Percentiles rank a stretch among this genome's conserved stretches.
Conservation (phyloP, 177 flowering plant species). For the Vitis hybrid region DNA sequence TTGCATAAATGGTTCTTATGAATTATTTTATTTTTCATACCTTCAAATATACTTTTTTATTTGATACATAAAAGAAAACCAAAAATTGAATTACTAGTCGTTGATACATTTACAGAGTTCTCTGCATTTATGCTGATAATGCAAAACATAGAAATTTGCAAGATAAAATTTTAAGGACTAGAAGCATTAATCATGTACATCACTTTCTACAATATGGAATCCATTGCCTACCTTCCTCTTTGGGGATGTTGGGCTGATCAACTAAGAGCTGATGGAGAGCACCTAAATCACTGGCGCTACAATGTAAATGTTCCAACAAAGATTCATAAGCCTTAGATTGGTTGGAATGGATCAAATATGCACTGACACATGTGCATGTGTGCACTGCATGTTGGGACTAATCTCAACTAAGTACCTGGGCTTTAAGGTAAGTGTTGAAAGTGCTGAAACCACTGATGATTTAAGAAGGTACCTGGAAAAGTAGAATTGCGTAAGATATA, state of each 20-base stretch:
- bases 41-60: neutral
- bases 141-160: neutral
- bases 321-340: neutral
- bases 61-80: neutral
- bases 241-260: slow-evolving; percentile 83
- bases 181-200: neutral
- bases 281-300: slow-evolving; percentile 52
- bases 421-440: slow-evolving; percentile 33
- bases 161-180: neutral
- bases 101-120: neutral
- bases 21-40: neutral
- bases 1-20: neutral
- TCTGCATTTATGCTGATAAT: neutral
- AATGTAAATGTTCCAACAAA: slow-evolving; percentile 1
- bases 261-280: slow-evolving; percentile 59
- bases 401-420: slow-evolving; percentile 22
- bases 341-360: neutral
- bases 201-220: neutral
- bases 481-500: neutral
- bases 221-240: slow-evolving; percentile 55
- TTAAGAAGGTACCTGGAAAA: slow-evolving; percentile 64
- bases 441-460: slow-evolving; percentile 30
- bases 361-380: too few relatives aligned
- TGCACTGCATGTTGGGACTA: too few relatives aligned
- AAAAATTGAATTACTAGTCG: neutral